phyloP scores from a whole-genome alignment of 768 basidiomycete species.

The Leucocoprinus leucothites region DNA sequence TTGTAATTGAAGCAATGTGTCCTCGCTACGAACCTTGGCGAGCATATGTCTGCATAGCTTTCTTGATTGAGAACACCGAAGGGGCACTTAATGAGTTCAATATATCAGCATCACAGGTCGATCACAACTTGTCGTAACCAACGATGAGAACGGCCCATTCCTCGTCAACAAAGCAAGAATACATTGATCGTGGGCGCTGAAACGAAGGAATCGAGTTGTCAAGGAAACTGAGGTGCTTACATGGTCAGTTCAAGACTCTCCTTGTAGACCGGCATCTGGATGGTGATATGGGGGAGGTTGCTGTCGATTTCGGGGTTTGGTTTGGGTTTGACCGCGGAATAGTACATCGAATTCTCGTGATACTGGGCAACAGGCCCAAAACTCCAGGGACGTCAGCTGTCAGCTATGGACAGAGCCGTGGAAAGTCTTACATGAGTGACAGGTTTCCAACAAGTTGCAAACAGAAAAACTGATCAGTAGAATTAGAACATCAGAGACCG shows the following conservation, averaged over 20 bases:
- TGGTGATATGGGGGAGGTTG: constrained; percentile 72
- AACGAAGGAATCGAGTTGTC: not conserved
- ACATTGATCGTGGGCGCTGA: not conserved
- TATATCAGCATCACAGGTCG: constrained; percentile 1
- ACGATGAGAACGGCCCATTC: constrained; percentile 10
- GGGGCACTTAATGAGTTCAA: constrained; percentile 44
- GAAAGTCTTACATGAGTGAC: constrained; percentile 43
- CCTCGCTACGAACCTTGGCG: constrained; percentile 53
- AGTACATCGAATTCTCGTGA: constrained; percentile 81
- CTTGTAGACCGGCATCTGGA: constrained; percentile 88
- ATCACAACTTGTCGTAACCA: not conserved
- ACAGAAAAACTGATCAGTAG: constrained; percentile 63
- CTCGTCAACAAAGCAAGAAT: not conserved
- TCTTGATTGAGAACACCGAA: constrained; percentile 76
- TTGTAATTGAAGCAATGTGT: not conserved
- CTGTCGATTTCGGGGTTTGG: constrained; percentile 66
- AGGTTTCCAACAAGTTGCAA: constrained; percentile 68
- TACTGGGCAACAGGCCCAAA: constrained; percentile 85
- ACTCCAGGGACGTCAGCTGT: constrained; percentile 21
- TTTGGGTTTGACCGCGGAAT: constrained; percentile 66
- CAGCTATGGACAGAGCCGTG: constrained; percentile 14
- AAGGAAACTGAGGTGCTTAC: constrained; percentile 32
- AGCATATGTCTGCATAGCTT: constrained; percentile 85
- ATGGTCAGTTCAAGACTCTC: constrained; percentile 73
- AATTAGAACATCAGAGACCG: not conserved